Base-by-base conservation (phyloP, 257 asterid species). In the Solanum etuberosum region DNA sequence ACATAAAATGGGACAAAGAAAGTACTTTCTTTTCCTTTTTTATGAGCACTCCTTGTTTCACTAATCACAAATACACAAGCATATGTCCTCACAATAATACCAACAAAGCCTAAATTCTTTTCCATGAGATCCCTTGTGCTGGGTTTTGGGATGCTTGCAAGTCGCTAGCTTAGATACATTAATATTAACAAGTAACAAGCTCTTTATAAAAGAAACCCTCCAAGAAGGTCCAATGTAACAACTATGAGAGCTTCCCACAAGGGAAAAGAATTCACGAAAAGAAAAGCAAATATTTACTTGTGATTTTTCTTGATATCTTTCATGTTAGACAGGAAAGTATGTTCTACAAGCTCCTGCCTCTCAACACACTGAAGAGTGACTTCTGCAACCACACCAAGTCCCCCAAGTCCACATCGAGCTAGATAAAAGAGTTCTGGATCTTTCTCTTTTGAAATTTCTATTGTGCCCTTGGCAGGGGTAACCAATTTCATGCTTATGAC, bases 361-460 rank as follows among this genome's bases (percentile, higher is more conserved):
- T 95, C 99, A 29, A 95, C 99, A 84, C 99, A 97, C 77, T 97
- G 99, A 63, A 97, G 93, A 70, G 99, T 97, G 88, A 95, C 99
- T 87, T 97, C 99, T 11, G 98, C 94, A 88, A 97, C 99, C 71
- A 97, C 99, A 65, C 99, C 99, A 80, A 97, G 98, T 83, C 99
- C 99, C 54, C 99, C 99, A 84, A 97, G 98, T 81, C 99, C 99
- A 91, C 99, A 95, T 3, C 99, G 96, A 87, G 98, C 99, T 87
- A 97, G 90, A 88, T 94, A 94, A 90, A 97, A 97, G 81, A 97
- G 98, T 70, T 92, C 96, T 0, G 99, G 99, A 83, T 95, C 94
- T 89, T 95, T 95, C 88, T 94, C 98, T 89, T 93, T 91, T 6
- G 99, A 97, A 83, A 97, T 74, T 91, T 95, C 99, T 21, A 97